These are phyloP conservation scores for Pichia gijzeniarum DNA, from an alignment of 805 yeast species.

Conservation along the genomic window DNA sequence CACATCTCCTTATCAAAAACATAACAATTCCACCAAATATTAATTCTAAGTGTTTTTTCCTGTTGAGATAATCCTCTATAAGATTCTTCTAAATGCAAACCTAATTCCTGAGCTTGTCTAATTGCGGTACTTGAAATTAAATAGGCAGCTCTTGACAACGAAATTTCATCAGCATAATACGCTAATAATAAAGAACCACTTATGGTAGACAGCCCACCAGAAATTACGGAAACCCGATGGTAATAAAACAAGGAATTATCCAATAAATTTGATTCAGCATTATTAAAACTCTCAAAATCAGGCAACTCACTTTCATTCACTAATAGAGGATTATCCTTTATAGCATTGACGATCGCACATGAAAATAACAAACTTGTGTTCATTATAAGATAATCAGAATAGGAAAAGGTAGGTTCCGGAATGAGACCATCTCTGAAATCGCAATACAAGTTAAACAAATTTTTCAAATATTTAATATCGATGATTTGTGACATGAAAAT, in stretches of 20 bases:
- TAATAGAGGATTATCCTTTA: not conserved
- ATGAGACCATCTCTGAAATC: slow-evolving; percentile 22
- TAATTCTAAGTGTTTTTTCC: slow-evolving; percentile 34
- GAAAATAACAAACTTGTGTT: slow-evolving; percentile 24
- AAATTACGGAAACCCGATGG: slow-evolving; percentile 41
- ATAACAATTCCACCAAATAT: slow-evolving; percentile 46
- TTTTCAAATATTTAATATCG: slow-evolving; percentile 7
- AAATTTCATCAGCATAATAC: slow-evolving; percentile 30
- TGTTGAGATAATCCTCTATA: slow-evolving; percentile 30
- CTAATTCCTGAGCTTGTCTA: slow-evolving; percentile 50
- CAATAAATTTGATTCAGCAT: slow-evolving; percentile 28
- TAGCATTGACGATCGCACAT: slow-evolving; percentile 10
- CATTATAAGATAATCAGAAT: slow-evolving; percentile 31
- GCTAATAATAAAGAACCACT: slow-evolving; percentile 47
- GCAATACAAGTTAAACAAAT: slow-evolving; percentile 16
- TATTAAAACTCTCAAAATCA: slow-evolving; percentile 19
- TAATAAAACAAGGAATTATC: slow-evolving; percentile 45
- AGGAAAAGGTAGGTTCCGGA: slow-evolving; percentile 20
- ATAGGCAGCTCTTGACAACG: slow-evolving; percentile 35
- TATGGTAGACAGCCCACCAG: slow-evolving; percentile 46
- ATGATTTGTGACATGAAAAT: slow-evolving; percentile 3
- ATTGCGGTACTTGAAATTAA: slow-evolving; percentile 40
- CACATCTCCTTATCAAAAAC: slow-evolving; percentile 40
- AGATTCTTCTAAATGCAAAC: slow-evolving; percentile 46
- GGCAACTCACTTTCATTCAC: not conserved